Evolutionary conservation across 345 rosid genomes (phyloP).

Genomic region (Arabidopsis suecica): DNA sequence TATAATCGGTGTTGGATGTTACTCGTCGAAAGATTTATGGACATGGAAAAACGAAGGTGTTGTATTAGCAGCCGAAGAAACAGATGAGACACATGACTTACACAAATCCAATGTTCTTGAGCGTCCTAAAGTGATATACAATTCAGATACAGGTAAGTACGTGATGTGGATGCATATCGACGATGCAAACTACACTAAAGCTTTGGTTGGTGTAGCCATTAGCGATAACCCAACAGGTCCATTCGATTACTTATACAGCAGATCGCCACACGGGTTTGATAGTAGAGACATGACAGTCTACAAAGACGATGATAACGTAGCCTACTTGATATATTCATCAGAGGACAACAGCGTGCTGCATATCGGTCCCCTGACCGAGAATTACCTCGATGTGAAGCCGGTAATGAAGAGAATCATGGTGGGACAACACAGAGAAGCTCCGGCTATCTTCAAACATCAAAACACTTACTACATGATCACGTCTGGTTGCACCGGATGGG

Average conservation of each 20-base stretch:
- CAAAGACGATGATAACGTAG: constrained; percentile 78
- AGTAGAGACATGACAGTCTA: constrained; percentile 96
- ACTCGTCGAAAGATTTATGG: constrained; percentile 94
- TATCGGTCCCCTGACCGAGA: constrained; percentile 70
- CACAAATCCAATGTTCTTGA: constrained; percentile 88
- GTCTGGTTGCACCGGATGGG: constrained; percentile 96
- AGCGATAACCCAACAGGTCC: constrained; percentile 89
- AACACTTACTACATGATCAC: constrained; percentile 94
- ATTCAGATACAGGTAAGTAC: constrained; percentile 68
- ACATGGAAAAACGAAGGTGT: constrained; percentile 93
- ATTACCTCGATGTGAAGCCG: constrained; percentile 70
- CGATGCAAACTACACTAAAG: constrained; percentile 91
- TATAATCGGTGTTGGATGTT: constrained; percentile 93
- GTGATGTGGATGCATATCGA: constrained; percentile 99
- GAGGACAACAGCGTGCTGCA: constrained; percentile 90
- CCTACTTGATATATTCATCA: constrained; percentile 84
- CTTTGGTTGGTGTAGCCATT: constrained; percentile 73
- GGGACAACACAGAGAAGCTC: constrained; percentile 92
- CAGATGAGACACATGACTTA: constrained; percentile 76
- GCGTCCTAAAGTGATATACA: constrained; percentile 91
- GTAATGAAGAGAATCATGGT: constrained; percentile 64
- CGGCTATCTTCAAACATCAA: constrained; percentile 74
- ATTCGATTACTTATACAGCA: constrained; percentile 71
- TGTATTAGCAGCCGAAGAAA: constrained; percentile 76
- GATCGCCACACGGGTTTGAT: constrained; percentile 77